phyloP scores from a whole-genome alignment of 2,329 filamentous ascomycete species.

The Penicillium aurantiogriseum region DNA sequence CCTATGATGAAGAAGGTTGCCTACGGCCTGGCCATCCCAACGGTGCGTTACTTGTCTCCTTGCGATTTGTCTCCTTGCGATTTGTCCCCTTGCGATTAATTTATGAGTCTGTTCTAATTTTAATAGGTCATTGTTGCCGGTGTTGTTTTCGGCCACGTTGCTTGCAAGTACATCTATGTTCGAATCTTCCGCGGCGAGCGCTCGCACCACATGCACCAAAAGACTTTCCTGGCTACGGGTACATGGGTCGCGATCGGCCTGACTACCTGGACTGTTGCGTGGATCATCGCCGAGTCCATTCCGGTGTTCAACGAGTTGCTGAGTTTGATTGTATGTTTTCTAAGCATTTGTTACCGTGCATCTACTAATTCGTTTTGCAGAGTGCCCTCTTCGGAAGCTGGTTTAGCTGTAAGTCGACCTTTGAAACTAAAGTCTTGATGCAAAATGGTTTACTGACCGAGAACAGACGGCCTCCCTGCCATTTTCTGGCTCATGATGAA shows the following conservation, averaged over 20 bases:
- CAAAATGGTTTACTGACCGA: slow-evolving; percentile 5
- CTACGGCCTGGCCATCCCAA: slow-evolving; percentile 65
- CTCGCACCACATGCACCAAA: slow-evolving; percentile 53
- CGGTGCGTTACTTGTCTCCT: slow-evolving; percentile 32
- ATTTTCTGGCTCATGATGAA: slow-evolving; percentile 52
- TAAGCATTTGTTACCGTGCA: not conserved
- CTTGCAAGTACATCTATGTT: slow-evolving; percentile 63
- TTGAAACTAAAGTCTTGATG: no score
- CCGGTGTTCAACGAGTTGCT: slow-evolving; percentile 66
- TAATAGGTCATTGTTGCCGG: slow-evolving; percentile 53
- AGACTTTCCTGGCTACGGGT: slow-evolving; percentile 49
- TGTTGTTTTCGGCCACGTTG: slow-evolving; percentile 65
- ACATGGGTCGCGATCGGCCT: slow-evolving; percentile 59
- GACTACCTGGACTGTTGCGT: slow-evolving; percentile 58
- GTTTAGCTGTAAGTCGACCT: slow-evolving; percentile 55
- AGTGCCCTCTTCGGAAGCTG: slow-evolving; percentile 61
- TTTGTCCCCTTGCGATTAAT: no score
- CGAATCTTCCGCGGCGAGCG: slow-evolving; percentile 55
- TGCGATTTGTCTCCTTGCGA: no score
- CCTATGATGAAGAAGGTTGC: slow-evolving; percentile 58
- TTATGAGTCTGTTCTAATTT: not conserved
- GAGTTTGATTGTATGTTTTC: slow-evolving; percentile 51
- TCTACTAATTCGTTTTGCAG: slow-evolving; percentile 17
- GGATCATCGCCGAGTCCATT: slow-evolving; percentile 66
- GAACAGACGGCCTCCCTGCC: slow-evolving; percentile 29